Evolutionary conservation across 1,284 basidiomycete genomes (phyloP).

Genomic region (Coriolopsis trogii): DNA sequence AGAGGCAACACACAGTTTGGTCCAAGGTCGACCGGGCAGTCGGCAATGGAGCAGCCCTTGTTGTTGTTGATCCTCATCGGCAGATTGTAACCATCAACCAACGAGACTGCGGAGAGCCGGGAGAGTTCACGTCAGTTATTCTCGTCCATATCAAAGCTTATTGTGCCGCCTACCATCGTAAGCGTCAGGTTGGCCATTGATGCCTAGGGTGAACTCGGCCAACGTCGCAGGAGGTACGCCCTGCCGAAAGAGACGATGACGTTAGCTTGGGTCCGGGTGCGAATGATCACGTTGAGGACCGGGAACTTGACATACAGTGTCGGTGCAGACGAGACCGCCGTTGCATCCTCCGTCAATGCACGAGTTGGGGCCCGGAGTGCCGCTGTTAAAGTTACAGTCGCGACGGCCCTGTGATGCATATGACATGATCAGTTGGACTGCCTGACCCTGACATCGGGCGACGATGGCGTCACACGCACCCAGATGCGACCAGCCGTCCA

Average conservation of each 20-base stretch:
- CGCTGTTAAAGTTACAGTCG: constrained; percentile 43
- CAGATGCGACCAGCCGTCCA: constrained; percentile 45
- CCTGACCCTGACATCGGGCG: constrained; percentile 28
- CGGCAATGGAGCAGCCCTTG: constrained; percentile 51
- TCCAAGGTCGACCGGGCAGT: constrained; percentile 57
- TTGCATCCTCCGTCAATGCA: constrained; percentile 50
- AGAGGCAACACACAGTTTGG: constrained; percentile 40
- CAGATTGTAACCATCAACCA: constrained; percentile 48
- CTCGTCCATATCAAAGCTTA: neutral
- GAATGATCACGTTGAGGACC: neutral
- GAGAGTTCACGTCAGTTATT: neutral
- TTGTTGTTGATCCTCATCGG: constrained; percentile 58
- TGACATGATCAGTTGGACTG: neutral
- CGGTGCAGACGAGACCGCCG: constrained; percentile 49
- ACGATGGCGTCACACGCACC: too few relatives aligned
- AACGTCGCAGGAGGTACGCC: constrained; percentile 40
- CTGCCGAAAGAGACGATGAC: constrained; percentile 18
- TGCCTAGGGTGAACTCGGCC: constrained; percentile 45
- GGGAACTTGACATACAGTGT: constrained; percentile 35
- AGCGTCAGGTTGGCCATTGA: constrained; percentile 34
- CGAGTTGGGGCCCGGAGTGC: constrained; percentile 42
- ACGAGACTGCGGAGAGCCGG: constrained; percentile 23
- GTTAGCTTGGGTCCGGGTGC: neutral
- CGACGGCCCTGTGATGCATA: constrained; percentile 40
- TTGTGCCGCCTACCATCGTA: constrained; percentile 39